Evolutionary conservation across 208 protist genomes (phyloP).

Genomic region (Crithidia bombi): DNA sequence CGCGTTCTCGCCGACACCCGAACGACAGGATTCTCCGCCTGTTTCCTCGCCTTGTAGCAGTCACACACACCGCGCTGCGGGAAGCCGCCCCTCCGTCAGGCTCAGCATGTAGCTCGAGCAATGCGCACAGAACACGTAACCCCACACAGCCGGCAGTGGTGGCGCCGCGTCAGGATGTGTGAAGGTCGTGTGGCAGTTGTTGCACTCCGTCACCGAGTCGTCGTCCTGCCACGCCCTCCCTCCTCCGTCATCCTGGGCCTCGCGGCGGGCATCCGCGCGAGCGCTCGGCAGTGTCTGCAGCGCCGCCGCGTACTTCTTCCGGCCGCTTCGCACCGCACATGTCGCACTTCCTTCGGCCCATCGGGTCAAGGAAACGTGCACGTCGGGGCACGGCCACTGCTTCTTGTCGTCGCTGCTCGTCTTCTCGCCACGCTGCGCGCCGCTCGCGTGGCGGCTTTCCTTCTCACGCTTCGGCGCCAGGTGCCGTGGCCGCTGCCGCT

Average conservation of each 20-base stretch:
- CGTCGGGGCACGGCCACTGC: slow-evolving; percentile 64
- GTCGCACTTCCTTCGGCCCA: slow-evolving; percentile 59
- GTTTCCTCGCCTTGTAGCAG: slow-evolving; percentile 52
- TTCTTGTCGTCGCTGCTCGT: neutral
- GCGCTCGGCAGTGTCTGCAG: slow-evolving; percentile 30
- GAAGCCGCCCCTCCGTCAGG: slow-evolving; percentile 46
- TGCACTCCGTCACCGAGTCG: slow-evolving; percentile 67
- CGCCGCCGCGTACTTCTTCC: slow-evolving; percentile 41
- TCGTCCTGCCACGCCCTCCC: slow-evolving; percentile 86
- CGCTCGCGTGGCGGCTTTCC: too few relatives aligned
- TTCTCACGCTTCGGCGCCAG: slow-evolving; percentile 25
- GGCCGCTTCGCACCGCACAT: slow-evolving; percentile 70
- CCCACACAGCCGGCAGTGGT: slow-evolving; percentile 86
- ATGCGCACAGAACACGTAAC: slow-evolving; percentile 83
- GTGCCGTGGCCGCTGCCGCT: slow-evolving; percentile 77
- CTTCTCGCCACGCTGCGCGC: slow-evolving; percentile 1
- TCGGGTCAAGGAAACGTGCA: slow-evolving; percentile 77
- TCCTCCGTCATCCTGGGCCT: slow-evolving; percentile 59
- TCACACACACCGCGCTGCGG: slow-evolving; percentile 67
- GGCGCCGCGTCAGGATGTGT: slow-evolving; percentile 67
- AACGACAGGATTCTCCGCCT: slow-evolving; percentile 34
- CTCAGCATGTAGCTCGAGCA: slow-evolving; percentile 63
- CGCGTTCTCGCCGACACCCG: neutral
- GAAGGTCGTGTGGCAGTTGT: slow-evolving; percentile 74
- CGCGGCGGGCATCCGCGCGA: slow-evolving; percentile 31